A percentile compares a stretch with the other conserved stretches of the same genome.
Evolutionary conservation across 257 asterid species (phyloP).

Genomic region (Eucommia ulmoides): DNA sequence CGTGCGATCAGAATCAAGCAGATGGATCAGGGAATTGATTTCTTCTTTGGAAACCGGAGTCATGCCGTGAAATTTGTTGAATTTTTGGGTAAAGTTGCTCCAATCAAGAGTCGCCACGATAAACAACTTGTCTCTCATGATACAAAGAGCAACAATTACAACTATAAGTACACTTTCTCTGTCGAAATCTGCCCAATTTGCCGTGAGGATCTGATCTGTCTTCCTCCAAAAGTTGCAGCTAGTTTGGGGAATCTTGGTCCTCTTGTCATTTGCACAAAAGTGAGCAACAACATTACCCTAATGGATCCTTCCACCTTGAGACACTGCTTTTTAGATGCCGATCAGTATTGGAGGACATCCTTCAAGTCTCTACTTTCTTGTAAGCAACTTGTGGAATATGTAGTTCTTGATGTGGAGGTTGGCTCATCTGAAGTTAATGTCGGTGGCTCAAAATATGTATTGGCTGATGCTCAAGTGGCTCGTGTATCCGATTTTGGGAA

Average conservation of each 20-base stretch:
- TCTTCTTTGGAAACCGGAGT: conserved; percentile 34
- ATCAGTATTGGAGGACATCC: conserved; percentile 33
- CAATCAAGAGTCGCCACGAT: conserved; percentile 24
- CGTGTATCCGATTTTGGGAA: conserved; percentile 44
- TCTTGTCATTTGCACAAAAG: conserved; percentile 34
- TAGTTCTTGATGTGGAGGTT: conserved; percentile 31
- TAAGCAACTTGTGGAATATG: conserved; percentile 40
- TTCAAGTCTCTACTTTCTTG: conserved; percentile 40
- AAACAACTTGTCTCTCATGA: conserved; percentile 45
- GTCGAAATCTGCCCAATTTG: conserved; percentile 39
- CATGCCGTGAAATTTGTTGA: conserved; percentile 39
- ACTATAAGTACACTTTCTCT: conserved; percentile 36
- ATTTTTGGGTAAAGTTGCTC: conserved; percentile 29
- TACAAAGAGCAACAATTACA: conserved; percentile 29
- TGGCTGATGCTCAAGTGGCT: conserved; percentile 44
- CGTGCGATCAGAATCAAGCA: conserved; percentile 38
- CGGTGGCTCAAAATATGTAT: conserved; percentile 22
- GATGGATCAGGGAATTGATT: conserved; percentile 43
- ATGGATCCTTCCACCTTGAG: conserved; percentile 38
- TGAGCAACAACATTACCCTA: conserved; percentile 29
- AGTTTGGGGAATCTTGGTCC: conserved; percentile 42
- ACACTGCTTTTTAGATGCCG: conserved; percentile 30
- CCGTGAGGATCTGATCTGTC: conserved; percentile 49
- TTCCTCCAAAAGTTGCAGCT: conserved; percentile 28
- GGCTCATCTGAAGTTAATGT: conserved; percentile 22